Percentiles rank a stretch among this genome's conserved stretches.
phyloP scores from a whole-genome alignment of 768 basidiomycete species.

The Rubroboletus pulcherrimus region DNA sequence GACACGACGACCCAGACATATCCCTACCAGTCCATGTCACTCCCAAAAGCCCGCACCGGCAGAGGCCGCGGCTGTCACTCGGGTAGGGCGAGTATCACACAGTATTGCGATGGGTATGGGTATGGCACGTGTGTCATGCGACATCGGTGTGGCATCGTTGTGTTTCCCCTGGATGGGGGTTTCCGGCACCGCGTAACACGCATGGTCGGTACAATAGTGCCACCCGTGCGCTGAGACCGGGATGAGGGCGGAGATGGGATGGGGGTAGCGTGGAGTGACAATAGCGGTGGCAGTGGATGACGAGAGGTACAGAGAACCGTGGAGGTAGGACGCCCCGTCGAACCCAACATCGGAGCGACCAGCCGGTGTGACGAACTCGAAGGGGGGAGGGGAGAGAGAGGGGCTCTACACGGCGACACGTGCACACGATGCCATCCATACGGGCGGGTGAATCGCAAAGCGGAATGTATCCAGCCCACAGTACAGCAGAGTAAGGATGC shows the following conservation, averaged over 20 bases:
- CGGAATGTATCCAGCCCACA: not conserved
- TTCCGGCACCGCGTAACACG: constrained; percentile 5
- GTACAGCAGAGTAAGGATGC: not conserved
- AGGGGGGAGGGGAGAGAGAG: not conserved
- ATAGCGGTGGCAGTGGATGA: not conserved
- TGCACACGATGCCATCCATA: not conserved
- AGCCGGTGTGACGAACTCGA: not conserved
- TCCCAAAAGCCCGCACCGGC: not conserved
- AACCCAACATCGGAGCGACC: not conserved
- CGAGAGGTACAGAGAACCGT: not conserved
- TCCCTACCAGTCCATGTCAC: not conserved
- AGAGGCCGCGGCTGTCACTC: not conserved
- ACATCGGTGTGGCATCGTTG: not conserved
- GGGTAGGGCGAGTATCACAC: too few relatives aligned
- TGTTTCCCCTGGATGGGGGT: not conserved
- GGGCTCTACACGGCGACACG: not conserved
- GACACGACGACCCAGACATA: not conserved
- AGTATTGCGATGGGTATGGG: not conserved
- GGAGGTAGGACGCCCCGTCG: constrained; percentile 3
- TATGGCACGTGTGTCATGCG: constrained; percentile 3
- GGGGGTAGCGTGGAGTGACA: constrained; percentile 3
- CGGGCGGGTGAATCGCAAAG: not conserved
- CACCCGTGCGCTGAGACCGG: not conserved
- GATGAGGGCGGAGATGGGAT: not conserved
- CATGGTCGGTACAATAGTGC: not conserved